phyloP scores from a whole-genome alignment of 2,329 filamentous ascomycete genomes.

The Orbilia brochopaga region DNA sequence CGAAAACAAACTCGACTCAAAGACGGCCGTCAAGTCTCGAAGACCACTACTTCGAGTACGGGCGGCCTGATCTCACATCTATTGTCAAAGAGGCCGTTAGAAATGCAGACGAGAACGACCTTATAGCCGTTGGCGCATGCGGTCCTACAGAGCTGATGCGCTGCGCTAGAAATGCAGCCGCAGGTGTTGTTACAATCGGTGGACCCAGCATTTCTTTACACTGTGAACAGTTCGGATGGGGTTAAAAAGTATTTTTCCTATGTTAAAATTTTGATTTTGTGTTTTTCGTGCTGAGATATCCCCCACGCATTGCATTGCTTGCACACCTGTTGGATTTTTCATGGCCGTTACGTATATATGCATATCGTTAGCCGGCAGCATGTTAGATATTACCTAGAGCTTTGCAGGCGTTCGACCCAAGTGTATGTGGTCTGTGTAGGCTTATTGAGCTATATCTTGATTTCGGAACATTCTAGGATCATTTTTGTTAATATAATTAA shows the following conservation, averaged over 20 bases:
- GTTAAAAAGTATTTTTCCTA: conserved; percentile 30
- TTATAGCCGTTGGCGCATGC: conserved; percentile 60
- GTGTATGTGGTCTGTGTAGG: too few relatives aligned
- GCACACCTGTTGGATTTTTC: background rate
- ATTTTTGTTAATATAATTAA: too few relatives aligned
- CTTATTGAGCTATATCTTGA: too few relatives aligned
- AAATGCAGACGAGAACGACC: conserved; percentile 50
- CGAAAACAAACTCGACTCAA: conserved; percentile 39
- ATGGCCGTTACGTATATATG: background rate
- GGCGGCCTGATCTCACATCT: conserved; percentile 51
- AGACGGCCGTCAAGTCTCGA: conserved; percentile 36
- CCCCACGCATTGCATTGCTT: background rate
- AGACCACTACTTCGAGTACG: conserved; percentile 36
- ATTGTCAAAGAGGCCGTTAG: conserved; percentile 51
- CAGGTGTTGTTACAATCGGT: conserved; percentile 59
- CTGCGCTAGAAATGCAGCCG: conserved; percentile 60
- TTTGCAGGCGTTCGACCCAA: too few relatives aligned
- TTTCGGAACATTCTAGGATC: too few relatives aligned
- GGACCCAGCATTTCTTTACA: conserved; percentile 64
- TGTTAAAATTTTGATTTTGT: background rate
- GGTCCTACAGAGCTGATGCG: conserved; percentile 61
- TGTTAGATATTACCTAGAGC: background rate
- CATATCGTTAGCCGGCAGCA: conserved; percentile 1
- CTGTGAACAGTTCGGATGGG: conserved; percentile 63
- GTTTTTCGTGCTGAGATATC: background rate